Conservation (phyloP, 768 basidiomycete genomes). For the Panellus pusillus region DNA sequence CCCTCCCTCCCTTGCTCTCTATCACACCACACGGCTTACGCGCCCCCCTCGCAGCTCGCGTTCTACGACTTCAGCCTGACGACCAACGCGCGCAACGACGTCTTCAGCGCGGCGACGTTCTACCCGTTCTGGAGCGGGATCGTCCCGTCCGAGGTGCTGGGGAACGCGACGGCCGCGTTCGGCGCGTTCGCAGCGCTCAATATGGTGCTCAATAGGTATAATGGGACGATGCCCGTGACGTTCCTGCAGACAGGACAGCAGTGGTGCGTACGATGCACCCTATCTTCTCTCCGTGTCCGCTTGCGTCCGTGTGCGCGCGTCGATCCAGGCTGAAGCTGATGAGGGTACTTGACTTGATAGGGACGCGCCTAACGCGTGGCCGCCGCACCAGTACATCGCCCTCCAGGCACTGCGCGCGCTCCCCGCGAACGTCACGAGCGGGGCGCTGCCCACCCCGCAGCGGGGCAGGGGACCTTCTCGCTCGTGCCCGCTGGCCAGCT, state of each 20-base stretch:
- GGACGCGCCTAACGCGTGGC: constrained; percentile 91
- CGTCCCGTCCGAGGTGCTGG: constrained; percentile 67
- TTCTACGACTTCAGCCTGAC: constrained; percentile 91
- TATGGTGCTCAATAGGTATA: constrained; percentile 80
- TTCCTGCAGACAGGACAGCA: constrained; percentile 79
- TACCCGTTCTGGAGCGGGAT: constrained; percentile 90
- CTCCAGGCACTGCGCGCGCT: constrained; percentile 76
- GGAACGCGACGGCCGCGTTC: constrained; percentile 59
- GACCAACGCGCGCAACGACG: constrained; percentile 56
- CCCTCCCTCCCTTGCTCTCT: too few species aligned
- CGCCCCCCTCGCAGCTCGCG: constrained; percentile 55
- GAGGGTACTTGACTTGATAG: too few species aligned
- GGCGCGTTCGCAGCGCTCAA: constrained; percentile 74
- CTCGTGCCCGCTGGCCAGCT: constrained; percentile 82
- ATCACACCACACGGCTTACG: too few species aligned
- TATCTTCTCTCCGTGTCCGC: too few species aligned
- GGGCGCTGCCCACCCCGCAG: constrained; percentile 47
- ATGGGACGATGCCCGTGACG: constrained; percentile 82
- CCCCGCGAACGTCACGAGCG: constrained; percentile 67
- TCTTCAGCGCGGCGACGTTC: constrained; percentile 77
- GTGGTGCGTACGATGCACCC: constrained; percentile 71
- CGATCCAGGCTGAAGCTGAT: too few species aligned
- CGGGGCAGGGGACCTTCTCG: constrained; percentile 58
- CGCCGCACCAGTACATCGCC: constrained; percentile 80
- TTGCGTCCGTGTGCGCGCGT: too few species aligned